Base-by-base conservation (phyloP, 768 basidiomycete genomes). In the Russula sp. region DNA sequence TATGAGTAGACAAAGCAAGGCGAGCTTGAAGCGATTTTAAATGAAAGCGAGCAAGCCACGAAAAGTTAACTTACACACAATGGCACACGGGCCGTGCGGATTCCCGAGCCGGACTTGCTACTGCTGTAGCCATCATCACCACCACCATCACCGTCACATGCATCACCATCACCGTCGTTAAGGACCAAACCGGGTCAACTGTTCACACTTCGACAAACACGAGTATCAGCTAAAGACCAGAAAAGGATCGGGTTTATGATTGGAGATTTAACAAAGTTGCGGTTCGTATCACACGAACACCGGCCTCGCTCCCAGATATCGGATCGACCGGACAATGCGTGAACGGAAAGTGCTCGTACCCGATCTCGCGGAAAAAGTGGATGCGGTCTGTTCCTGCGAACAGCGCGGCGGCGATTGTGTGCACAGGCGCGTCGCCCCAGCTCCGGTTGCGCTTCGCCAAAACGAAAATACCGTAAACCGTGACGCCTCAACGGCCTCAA, bases 381-480 rank as follows among this genome's bases (percentile, higher is more conserved):
- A 93, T 77, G 70, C 90, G 87, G 34, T 88, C 84, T 72, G 83
- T 88, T 28, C 80, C 77, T 3, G 88, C 85, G 72, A 94, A 89
- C 16, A 92, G 76, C 0, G 90, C 84, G 8, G 84, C 91, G 6
- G 87, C 92, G 62, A 94, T 90, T 59, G 87, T 89, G 69, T 93
- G 92, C 0, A 94, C 88, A 0, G 90, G 91, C 0, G 92, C 92
- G 72, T 93, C 92, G 32, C 92, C 92, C 90, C 89, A 89, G 46
- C n/a, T 38, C 38, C 38, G 5, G 38, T 16, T 40, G 38, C 44
- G 2, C 20, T 44, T n/a, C n/a, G 9, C 5, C 4, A 44, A 11
- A n/a, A 44, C 4, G n/a, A 11, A n/a, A 44, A 42, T 42, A 42
- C 42, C 42, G 2, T 18, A 42, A 42, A 11, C 9, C 44, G 2